A percentile compares a stretch with the other conserved stretches of the same genome.
Evolutionary conservation across 2,329 filamentous ascomycete genomes (phyloP).

Genomic region (Aspergillus sp.): DNA sequence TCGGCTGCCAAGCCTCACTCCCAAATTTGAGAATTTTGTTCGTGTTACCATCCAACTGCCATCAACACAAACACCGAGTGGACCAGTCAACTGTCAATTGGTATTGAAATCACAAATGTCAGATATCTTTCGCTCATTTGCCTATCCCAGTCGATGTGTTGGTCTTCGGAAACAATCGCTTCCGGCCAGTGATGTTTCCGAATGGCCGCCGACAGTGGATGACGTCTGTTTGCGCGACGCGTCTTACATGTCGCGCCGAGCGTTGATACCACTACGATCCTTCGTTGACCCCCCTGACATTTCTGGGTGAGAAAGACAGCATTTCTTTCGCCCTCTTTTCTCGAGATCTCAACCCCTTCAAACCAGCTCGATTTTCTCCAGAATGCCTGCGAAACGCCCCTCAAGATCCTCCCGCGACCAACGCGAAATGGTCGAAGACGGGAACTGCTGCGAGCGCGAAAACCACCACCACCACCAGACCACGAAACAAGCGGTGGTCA

Average conservation of each 20-base stretch:
- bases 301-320: neutral
- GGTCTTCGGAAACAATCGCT: neutral
- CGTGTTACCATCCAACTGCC: neutral
- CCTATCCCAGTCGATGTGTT: neutral
- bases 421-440: constrained; percentile 1
- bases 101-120: neutral
- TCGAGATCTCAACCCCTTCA: neutral
- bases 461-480: neutral
- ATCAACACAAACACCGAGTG: neutral
- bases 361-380: neutral
- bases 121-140: neutral
- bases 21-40: neutral
- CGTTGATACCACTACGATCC: neutral
- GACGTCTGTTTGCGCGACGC: neutral
- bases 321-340: neutral
- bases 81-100: neutral
- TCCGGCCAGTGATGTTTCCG: no score
- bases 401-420: neutral
- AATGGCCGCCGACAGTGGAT: neutral
- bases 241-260: neutral
- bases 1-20: neutral
- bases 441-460: no score
- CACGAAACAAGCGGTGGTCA: neutral
- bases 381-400: constrained; percentile 1
- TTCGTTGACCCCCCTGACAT: neutral